Evolutionary conservation across 495 filamentous ascomycete genomes (phyloP).

Genomic region (Poronia punctata): DNA sequence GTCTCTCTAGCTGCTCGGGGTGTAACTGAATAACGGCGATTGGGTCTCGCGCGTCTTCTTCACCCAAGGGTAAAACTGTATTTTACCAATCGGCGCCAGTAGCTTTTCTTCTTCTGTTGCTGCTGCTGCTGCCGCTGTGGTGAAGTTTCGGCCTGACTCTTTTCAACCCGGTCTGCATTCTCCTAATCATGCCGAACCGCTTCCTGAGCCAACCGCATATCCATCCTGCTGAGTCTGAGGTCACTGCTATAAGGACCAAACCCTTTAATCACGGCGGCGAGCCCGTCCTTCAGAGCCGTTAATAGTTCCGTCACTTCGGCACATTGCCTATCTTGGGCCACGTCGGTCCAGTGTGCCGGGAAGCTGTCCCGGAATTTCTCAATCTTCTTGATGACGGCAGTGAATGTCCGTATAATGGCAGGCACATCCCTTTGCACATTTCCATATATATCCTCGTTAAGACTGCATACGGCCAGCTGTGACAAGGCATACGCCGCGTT

Average conservation of each 20-base stretch:
- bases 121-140: too few species aligned
- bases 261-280: conserved; percentile 53
- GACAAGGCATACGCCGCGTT: conserved; percentile 66
- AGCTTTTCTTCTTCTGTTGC: background rate
- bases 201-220: conserved; percentile 64
- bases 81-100: background rate
- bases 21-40: too few species aligned
- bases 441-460: conserved; percentile 81
- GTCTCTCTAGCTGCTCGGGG: too few species aligned
- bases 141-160: too few species aligned
- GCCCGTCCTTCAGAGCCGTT: conserved; percentile 48
- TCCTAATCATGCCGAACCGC: conserved; percentile 28
- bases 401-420: conserved; percentile 62
- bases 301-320: conserved; percentile 59
- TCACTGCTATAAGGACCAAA: conserved; percentile 66
- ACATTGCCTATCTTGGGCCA: conserved; percentile 38
- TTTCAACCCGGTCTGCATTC: conserved; percentile 2
- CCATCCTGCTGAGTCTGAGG: conserved; percentile 55
- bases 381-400: conserved; percentile 56
- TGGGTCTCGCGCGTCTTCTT: too few species aligned
- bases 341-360: conserved; percentile 76
- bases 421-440: conserved; percentile 76
- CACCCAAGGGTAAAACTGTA: too few species aligned
- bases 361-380: conserved; percentile 57
- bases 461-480: conserved; percentile 59